Percentiles rank a stretch among this genome's conserved stretches.
Conservation (phyloP, 306 rosid species). For the Lupinus albus region DNA sequence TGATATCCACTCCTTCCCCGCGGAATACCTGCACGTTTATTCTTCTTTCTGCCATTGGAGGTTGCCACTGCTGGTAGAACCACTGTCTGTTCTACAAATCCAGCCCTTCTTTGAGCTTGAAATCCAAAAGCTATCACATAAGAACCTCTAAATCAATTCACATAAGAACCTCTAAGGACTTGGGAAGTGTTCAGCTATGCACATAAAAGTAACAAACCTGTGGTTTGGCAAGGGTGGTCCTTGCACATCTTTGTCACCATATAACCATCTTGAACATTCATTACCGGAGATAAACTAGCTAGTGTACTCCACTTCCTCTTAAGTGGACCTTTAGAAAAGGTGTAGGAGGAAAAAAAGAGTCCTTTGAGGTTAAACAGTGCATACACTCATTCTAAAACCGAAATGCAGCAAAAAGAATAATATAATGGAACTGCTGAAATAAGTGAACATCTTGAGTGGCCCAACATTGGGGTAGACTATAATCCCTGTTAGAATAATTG, state of each 20-base stretch:
- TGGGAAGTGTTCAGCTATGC: neutral
- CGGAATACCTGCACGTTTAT: conserved; percentile 36
- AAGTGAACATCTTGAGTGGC: too few relatives aligned
- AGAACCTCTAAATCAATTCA: conserved; percentile 9
- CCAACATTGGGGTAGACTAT: too few relatives aligned
- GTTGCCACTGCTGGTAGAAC: conserved; percentile 24
- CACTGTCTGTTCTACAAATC: conserved; percentile 20
- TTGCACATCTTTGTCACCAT: conserved; percentile 4
- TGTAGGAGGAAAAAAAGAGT: neutral
- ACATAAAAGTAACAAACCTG: conserved; percentile 37
- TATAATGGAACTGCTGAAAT: conserved; percentile 4
- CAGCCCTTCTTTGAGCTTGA: conserved; percentile 31
- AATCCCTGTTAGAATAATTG: too few relatives aligned
- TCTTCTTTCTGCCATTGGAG: conserved; percentile 31
- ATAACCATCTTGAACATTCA: conserved; percentile 21
- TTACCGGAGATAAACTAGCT: conserved; percentile 12
- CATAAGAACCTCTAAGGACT: neutral
- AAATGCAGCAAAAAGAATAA: conserved; percentile 28
- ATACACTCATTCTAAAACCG: neutral
- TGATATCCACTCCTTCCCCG: conserved; percentile 41
- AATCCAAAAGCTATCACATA: conserved; percentile 21
- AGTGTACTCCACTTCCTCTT: conserved; percentile 34
- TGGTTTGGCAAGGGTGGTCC: conserved; percentile 27
- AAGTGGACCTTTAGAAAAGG: conserved; percentile 5
- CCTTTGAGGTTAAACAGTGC: neutral